Base-by-base conservation (phyloP, 352 stramenopile species). In the Phytophthora sansomeana region DNA sequence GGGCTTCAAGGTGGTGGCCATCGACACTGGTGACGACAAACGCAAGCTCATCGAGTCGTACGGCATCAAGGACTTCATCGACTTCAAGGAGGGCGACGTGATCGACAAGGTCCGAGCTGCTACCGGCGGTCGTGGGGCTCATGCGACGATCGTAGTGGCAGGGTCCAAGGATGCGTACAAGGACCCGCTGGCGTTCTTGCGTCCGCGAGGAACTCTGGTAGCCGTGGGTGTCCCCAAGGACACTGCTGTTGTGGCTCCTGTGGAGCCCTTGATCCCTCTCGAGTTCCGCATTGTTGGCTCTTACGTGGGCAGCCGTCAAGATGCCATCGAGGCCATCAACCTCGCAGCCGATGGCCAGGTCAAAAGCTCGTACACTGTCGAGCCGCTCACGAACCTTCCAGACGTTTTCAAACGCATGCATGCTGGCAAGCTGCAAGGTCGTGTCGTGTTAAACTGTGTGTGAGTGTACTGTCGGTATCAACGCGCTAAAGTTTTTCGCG, bases 121-220 rank as follows among this genome's bases (percentile, higher is more conserved):
- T 6, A 88, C 81, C 0, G 75, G 56, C 9, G 81, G 81, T 14
- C 76, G 79, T 14, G 69, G 89, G 30, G 79, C 55, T n/a, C 78
- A 96, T 42, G 81, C 90, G 48, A 63, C 85, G 5, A 77, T 97
- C 35, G 58, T 97, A 2, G 83, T 96, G 41, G 91, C 90, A 9
- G 78, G 89, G 6, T 61, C 75, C 8, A 78, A 83, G 19, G 68
- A 68, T 19, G 69, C 80, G n/a, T 81, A 94, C 62, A 73, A 78
- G 6, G 61, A 84, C 14, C 75, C 88, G 9, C 51, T 92, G 24
- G 58, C 70, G 24, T 83, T 93, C 41, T 53, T 98, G 24, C 81
- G 83, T 60, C 69, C 80, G 28, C 74, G 86, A 33, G 91, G 91
- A 24, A 83, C 71, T 1, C 65, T 91, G 5, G 68, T 95, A 17